Percentiles rank a stretch among this genome's conserved stretches.
Evolutionary conservation across 148 eudicot species (phyloP).

Genomic region (Fagopyrum homotropicum): DNA sequence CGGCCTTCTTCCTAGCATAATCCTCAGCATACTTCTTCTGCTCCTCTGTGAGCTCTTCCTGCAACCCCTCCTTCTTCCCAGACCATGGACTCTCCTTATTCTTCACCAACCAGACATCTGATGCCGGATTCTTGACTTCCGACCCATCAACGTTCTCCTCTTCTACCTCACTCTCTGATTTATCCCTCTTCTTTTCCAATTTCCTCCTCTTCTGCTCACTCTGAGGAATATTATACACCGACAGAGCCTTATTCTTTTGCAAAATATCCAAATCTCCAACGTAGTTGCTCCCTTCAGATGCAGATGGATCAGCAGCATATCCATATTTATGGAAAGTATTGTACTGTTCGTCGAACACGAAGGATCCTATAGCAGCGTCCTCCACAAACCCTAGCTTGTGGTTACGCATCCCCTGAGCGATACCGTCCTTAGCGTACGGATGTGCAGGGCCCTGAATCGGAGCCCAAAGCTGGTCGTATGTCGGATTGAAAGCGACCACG

Average conservation of each 20-base stretch:
- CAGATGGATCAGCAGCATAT: conserved; percentile 81
- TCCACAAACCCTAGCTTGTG: conserved; percentile 94
- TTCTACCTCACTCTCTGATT: conserved; percentile 14
- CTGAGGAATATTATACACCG: conserved; percentile 77
- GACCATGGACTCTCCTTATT: conserved; percentile 82
- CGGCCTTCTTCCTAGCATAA: conserved; percentile 78
- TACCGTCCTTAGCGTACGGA: conserved; percentile 84
- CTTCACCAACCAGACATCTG: conserved; percentile 67
- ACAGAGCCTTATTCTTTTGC: conserved; percentile 32
- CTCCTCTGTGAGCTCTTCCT: conserved; percentile 68
- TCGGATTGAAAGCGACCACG: conserved; percentile 67
- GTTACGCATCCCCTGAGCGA: conserved; percentile 84
- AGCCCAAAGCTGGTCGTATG: conserved; percentile 92
- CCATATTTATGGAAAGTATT: conserved; percentile 81
- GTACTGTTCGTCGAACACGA: conserved; percentile 80
- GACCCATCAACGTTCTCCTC: conserved; percentile 19
- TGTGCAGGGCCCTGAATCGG: conserved; percentile 84
- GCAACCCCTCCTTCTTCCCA: conserved; percentile 71
- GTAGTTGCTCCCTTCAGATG: conserved; percentile 29
- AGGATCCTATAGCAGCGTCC: conserved; percentile 59
- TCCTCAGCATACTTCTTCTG: conserved; percentile 96
- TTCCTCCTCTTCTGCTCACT: conserved; percentile 69
- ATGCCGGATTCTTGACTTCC: conserved; percentile 61
- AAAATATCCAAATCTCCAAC: conserved; percentile 55
- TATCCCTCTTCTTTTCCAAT: conserved; percentile 45